Evolutionary conservation across 2,329 filamentous ascomycete genomes (phyloP), one percentile per base, ranked within the genome.

Genomic region (Escovopsis sp.): DNA sequence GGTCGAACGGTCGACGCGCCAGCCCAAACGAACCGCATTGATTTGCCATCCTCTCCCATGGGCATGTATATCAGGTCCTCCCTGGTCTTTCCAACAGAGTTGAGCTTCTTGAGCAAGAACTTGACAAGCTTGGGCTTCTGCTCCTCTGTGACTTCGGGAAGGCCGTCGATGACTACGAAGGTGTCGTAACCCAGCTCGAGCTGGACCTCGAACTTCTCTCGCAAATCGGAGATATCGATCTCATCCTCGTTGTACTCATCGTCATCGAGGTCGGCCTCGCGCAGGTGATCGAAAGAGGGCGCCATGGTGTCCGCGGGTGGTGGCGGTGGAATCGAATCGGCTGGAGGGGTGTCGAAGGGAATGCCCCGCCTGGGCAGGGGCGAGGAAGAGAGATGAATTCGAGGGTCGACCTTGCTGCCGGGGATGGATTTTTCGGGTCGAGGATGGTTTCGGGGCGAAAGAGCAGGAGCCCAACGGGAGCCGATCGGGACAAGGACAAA

Each of bases 21-120:
- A 40, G 35, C 38, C 34, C 36, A 33, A 41, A 66, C 75, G 52
- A 73, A 94, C 86, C 82, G 82, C 67, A 93, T 72, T 41, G 88
- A 91, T 69, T 82, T 82, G 56, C 83, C 84, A 60, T 87, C 73
- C 26, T 93, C 85, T 55, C 82, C 85, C 64, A 96, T 73, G 47
- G 91, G 91, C 91, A 98, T 98, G 65, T 82, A 84, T 54, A 98
- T 77, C 49, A 80, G 77, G 57, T 95, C 87, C 61, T 94, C 88
- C 55, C 77, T 79, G 51, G 85, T 84, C 65, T 75, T 83, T 52
- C 89, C 91, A 49, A 88, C 85, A 47, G 78, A 72, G 67, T 82
- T 88, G 55, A 98, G 71, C 72, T 94, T 95, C 69, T 88, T 86
- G 63, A 94, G 69, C 67, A 98, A 70, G 66, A 96, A 96, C 67